Percentiles rank a stretch among this genome's conserved stretches.
These are phyloP conservation scores for Candida morakotiae DNA, from an alignment of 805 yeast species.

Conservation along the genomic window DNA sequence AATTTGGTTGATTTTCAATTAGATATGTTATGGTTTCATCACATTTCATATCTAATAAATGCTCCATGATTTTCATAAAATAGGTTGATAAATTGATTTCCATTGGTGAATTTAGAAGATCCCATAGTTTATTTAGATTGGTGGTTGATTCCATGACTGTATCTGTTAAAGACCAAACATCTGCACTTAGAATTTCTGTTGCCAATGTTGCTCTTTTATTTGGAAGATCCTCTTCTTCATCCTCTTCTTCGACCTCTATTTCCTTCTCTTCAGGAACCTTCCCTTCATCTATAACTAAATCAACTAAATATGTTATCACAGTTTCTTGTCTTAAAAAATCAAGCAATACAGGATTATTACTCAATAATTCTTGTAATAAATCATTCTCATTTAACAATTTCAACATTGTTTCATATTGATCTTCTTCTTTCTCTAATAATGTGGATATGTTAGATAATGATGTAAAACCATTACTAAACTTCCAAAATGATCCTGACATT, in stretches of 20 bases:
- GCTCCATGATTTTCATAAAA: constrained; percentile 88
- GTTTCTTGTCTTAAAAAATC: constrained; percentile 39
- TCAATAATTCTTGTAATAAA: constrained; percentile 38
- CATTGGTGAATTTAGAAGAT: constrained; percentile 66
- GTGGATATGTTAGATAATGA: constrained; percentile 39
- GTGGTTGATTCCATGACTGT: constrained; percentile 74
- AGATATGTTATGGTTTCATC: constrained; percentile 44
- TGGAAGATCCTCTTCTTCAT: constrained; percentile 29
- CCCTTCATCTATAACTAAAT: constrained; percentile 35
- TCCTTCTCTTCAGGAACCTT: constrained; percentile 47
- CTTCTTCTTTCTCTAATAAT: constrained; percentile 31
- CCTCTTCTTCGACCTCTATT: constrained; percentile 11
- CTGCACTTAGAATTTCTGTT: constrained; percentile 85
- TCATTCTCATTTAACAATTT: constrained; percentile 41
- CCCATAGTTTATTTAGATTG: constrained; percentile 73
- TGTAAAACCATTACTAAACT: constrained; percentile 43
- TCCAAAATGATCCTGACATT: constrained; percentile 48
- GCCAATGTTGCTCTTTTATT: constrained; percentile 47
- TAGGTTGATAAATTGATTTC: constrained; percentile 78
- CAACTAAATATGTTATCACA: constrained; percentile 33
- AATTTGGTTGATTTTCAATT: constrained; percentile 38
- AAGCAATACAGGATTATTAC: constrained; percentile 38
- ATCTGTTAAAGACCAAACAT: constrained; percentile 91
- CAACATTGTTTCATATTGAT: constrained; percentile 20
- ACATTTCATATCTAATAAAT: constrained; percentile 44